Base-by-base conservation (phyloP, 345 rosid species). In the Acer negundo region DNA sequence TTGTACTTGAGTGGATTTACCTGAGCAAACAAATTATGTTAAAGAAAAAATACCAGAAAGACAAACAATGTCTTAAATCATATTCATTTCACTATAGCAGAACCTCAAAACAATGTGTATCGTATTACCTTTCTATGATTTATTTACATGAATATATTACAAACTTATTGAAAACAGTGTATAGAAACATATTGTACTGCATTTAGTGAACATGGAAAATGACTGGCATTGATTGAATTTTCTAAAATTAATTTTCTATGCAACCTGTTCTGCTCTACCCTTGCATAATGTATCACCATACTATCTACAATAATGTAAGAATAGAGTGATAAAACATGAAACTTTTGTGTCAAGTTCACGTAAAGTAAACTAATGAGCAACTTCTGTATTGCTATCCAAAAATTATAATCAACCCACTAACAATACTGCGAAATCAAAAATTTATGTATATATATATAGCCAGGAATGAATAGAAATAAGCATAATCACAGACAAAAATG, bases 1-100 rank as follows among this genome's bases (percentile, higher is more conserved):
- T 72, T 78, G 74, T 89, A 91, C 86, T 91, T 87, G 49, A 85
- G 72, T 35, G 91, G 95, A 79, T 91, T 82, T 56, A 89, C 92
- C 91, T 91, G 16, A 69, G 61, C 20, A 58, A 7, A 72, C 4
- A 62, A 26, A 83, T 6, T 31, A 7, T 42, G 46, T 42, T 42
- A 7, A 7, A 56, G 35, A 10, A 49, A 26, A 53, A 59, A 10
- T 16, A 40, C 38, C 22, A 38, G 13, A 26, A 15, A 20, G 53
- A 73, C 56, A 59, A 2, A 35, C 55, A 59, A 73, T 3, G 13
- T 63, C 56, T 73, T 23, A 6, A 59, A 72, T 35, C 38, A 4
- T 35, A 35, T 35, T 35, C 38, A 35, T 35, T 4, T 35, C 38
- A 35, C 6, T 35, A 35, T 35, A 35, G 38, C 38, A 35, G 6